Base-by-base conservation (phyloP, 176 grass and related monocot species). In the Aegilops umbellulata region DNA sequence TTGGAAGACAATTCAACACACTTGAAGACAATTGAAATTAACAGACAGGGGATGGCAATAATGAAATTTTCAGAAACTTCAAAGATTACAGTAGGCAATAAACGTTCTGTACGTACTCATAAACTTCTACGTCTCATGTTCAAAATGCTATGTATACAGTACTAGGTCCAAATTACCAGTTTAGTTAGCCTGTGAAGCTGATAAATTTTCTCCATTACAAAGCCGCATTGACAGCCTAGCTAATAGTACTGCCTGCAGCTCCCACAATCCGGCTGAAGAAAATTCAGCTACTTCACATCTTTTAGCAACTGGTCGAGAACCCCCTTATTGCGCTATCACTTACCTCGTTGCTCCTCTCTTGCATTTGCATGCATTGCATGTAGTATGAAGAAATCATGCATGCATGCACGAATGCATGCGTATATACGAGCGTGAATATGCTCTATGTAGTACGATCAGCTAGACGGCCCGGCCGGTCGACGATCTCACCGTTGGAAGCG, bases 241-340 rank as follows among this genome's bases (percentile, higher is more conserved):
- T 39, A 64, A 22, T 39, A 70, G 1, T 0, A n/a, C 60, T 46
- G 35, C 36, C 16, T 80, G 69, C 62, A 85, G 17, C 64, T 60
- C 57, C 25, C n/a, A 1, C 19, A 1, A 9, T 30, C 55, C 20
- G 10, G 81, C 25, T 60, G 87, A 93, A 98, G 89, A 98, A 98
- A 95, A 95, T 98, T 98, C 90, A 92, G 73, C 95, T 93, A 93
- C 93, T 98, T 93, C 93, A 92, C 87, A 89, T 73, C 83, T 77
- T 90, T 32, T 57, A 74, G 85, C 71, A 80, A 63, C 14, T 24
- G 42, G 27, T 30, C 16, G 69, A 29, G 46, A 67, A 27, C 51
- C 76, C 34, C 26, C 39, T 87, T 91, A 87, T 87, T 84, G 24
- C 64, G 0, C 57, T 79, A 83, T 15, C 32, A 53, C 3, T 51